Evolutionary conservation across 225 moss, liverwort and hornwort species (phyloP).

Genomic region (Ulota crispa): DNA sequence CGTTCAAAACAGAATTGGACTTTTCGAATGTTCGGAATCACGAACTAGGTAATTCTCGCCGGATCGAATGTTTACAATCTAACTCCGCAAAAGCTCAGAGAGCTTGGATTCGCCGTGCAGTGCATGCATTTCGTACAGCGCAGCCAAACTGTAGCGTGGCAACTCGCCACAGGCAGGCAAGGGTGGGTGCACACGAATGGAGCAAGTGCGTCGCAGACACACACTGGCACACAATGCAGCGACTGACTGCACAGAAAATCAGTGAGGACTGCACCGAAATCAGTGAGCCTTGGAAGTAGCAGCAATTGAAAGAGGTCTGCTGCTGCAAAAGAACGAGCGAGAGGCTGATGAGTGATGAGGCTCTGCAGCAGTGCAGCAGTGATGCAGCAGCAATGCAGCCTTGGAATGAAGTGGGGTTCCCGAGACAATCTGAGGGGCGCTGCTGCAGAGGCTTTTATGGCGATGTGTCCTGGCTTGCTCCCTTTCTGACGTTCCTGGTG

Average conservation of each 20-base stretch:
- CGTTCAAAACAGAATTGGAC: not conserved
- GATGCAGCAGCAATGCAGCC: too few relatives aligned
- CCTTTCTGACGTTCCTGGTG: not conserved
- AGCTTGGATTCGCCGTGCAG: not conserved
- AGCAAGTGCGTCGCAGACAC: slow-evolving; percentile 6
- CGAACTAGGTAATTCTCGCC: too few relatives aligned
- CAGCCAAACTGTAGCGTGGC: not conserved
- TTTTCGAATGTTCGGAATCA: not conserved
- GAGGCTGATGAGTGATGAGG: not conserved
- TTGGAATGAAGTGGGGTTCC: not conserved
- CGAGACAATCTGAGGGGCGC: not conserved
- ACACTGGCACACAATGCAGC: too few relatives aligned
- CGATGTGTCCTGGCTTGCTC: not conserved
- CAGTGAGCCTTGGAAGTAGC: not conserved
- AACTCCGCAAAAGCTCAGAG: not conserved
- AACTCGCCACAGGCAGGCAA: not conserved
- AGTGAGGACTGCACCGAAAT: not conserved
- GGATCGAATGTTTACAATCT: not conserved
- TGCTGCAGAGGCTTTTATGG: slow-evolving; percentile 14
- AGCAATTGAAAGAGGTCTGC: not conserved
- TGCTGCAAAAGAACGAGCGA: not conserved
- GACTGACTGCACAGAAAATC: not conserved
- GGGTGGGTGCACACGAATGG: slow-evolving; percentile 20
- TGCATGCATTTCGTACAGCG: not conserved
- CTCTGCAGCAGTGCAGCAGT: too few relatives aligned